Conservation (phyloP, 192 early-diverging fungal genomes). For the Coemansia sp. region DNA sequence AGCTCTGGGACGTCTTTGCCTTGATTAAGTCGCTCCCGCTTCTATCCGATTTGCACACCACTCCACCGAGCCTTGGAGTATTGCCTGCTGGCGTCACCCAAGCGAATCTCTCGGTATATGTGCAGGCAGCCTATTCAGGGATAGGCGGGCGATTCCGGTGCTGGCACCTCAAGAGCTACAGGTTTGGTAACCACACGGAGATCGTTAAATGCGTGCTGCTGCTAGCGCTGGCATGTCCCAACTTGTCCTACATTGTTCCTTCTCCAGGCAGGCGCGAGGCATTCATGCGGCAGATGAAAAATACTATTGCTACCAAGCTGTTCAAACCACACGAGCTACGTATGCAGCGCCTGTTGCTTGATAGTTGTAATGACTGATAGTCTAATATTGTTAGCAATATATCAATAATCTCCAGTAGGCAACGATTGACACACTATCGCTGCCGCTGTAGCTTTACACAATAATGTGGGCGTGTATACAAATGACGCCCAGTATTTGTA, state of each 20-base stretch:
- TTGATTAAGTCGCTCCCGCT: neutral
- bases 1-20: neutral
- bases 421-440: too few relatives aligned
- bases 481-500: too few relatives aligned
- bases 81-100: neutral
- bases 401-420: too few relatives aligned
- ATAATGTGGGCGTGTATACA: too few relatives aligned
- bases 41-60: neutral
- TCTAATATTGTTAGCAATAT: too few relatives aligned
- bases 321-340: neutral
- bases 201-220: neutral
- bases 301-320: neutral
- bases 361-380: too few relatives aligned
- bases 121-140: neutral
- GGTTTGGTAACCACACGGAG: too few relatives aligned
- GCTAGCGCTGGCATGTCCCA: neutral
- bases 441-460: too few relatives aligned
- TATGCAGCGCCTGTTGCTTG: neutral
- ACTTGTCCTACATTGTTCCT: neutral
- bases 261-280: neutral
- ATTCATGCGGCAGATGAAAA: neutral
- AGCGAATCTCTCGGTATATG: neutral
- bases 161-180: neutral
- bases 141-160: neutral
- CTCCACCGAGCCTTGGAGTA: neutral